Evolutionary conservation across 2,329 filamentous ascomycete genomes (phyloP).

Genomic region (Ceratocystis destructans): DNA sequence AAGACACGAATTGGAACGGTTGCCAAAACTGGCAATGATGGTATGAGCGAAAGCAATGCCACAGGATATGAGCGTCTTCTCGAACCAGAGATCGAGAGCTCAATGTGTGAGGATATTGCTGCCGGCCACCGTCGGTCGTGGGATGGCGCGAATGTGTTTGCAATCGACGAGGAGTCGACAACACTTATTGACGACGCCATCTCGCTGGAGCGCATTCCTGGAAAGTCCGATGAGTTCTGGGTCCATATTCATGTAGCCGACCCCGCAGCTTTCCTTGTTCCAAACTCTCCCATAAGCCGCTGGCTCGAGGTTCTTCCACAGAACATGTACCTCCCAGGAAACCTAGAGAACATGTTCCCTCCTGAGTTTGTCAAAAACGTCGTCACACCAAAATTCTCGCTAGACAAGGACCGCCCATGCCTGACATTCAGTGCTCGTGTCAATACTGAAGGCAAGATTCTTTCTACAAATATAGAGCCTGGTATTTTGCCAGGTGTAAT

Average conservation of each 20-base stretch:
- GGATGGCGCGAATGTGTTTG: constrained; percentile 48
- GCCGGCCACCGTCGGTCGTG: constrained; percentile 43
- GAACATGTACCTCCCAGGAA: constrained; percentile 47
- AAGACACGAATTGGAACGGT: constrained; percentile 18
- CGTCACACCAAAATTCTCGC: constrained; percentile 39
- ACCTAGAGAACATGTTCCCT: constrained; percentile 45
- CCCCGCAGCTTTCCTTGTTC: constrained; percentile 54
- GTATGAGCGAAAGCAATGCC: background rate
- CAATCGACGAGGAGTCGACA: constrained; percentile 55
- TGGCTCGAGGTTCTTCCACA: constrained; percentile 47
- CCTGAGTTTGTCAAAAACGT: constrained; percentile 26
- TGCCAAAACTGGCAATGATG: constrained; percentile 1
- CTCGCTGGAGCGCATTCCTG: constrained; percentile 49
- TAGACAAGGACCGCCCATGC: constrained; percentile 37
- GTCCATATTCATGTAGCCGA: constrained; percentile 68
- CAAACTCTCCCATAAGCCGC: constrained; percentile 43
- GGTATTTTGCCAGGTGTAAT: constrained; percentile 41
- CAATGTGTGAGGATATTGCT: constrained; percentile 33
- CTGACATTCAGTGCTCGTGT: constrained; percentile 51
- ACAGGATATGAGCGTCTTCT: constrained; percentile 45
- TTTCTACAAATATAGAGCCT: constrained; percentile 42
- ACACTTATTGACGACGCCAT: constrained; percentile 67
- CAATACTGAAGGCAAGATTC: constrained; percentile 36
- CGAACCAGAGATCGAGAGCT: constrained; percentile 32
- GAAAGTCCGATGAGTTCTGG: constrained; percentile 47